Evolutionary conservation across 2,329 filamentous ascomycete genomes (phyloP).

Genomic region (Monilinia fructicola): DNA sequence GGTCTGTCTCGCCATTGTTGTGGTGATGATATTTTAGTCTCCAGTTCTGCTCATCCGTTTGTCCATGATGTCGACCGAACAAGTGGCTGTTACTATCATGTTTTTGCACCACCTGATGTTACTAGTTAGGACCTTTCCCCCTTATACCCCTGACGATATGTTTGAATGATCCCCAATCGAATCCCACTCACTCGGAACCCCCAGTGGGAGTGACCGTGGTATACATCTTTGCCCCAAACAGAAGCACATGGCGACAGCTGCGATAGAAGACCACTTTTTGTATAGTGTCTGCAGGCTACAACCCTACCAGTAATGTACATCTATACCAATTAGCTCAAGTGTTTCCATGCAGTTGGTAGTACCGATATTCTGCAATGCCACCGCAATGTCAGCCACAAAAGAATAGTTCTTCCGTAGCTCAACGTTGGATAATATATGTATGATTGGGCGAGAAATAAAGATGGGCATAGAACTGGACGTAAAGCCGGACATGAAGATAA

Average conservation of each 20-base stretch:
- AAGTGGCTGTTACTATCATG: neutral
- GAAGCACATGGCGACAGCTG: too few species aligned
- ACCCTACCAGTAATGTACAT: neutral
- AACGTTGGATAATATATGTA: neutral
- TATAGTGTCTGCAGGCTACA: too few species aligned
- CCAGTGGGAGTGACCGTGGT: neutral
- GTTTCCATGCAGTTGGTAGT: neutral
- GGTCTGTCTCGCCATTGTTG: neutral
- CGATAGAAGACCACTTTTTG: too few species aligned
- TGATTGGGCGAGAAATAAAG: neutral
- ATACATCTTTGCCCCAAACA: too few species aligned
- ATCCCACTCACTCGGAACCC: neutral
- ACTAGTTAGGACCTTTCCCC: neutral
- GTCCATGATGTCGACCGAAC: neutral
- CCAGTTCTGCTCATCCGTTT: neutral
- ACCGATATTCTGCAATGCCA: neutral
- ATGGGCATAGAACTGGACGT: neutral
- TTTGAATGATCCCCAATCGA: neutral
- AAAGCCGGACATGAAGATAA: too few species aligned
- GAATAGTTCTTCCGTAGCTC: neutral
- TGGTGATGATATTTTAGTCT: slow-evolving; percentile 1
- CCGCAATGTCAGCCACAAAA: neutral
- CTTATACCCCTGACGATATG: neutral
- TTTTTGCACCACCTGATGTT: neutral
- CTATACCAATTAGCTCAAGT: neutral